Conservation (phyloP, 2,329 filamentous ascomycete genomes). For the Pochonia chlamydosporia region DNA sequence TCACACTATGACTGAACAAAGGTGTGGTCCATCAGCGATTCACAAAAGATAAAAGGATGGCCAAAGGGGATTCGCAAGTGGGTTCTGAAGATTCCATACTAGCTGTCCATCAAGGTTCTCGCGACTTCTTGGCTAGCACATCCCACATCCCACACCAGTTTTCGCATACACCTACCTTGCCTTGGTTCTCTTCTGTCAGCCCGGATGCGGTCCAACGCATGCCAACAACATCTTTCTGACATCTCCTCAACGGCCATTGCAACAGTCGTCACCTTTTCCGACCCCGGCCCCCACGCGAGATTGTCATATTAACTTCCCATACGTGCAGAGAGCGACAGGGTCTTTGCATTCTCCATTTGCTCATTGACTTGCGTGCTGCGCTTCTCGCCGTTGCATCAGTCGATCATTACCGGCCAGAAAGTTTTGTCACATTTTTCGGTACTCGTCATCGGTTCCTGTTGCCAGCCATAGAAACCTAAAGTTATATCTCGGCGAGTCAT, state of each 20-base stretch:
- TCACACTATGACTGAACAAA: too few relatives aligned
- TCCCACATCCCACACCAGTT: background rate
- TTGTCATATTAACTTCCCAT: background rate
- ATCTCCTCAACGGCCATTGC: too few relatives aligned
- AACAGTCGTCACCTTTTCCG: background rate
- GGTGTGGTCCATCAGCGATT: too few relatives aligned
- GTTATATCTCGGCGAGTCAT: too few relatives aligned
- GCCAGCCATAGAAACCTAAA: too few relatives aligned
- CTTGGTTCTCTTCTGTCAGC: background rate
- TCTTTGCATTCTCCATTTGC: background rate
- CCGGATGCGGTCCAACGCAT: background rate
- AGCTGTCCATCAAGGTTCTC: constrained; percentile 11
- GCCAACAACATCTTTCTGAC: background rate
- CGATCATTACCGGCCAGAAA: background rate
- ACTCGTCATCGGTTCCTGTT: too few relatives aligned
- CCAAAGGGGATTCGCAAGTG: too few relatives aligned
- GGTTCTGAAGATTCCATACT: background rate
- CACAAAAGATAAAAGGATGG: too few relatives aligned
- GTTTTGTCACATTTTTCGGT: too few relatives aligned
- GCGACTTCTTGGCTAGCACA: background rate
- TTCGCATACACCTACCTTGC: background rate
- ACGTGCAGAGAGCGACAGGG: background rate
- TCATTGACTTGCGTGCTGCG: background rate
- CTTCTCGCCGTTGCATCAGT: background rate
- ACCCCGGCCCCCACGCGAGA: background rate